Evolutionary conservation across 768 basidiomycete genomes (phyloP).

Genomic region (Suillus alpinus): DNA sequence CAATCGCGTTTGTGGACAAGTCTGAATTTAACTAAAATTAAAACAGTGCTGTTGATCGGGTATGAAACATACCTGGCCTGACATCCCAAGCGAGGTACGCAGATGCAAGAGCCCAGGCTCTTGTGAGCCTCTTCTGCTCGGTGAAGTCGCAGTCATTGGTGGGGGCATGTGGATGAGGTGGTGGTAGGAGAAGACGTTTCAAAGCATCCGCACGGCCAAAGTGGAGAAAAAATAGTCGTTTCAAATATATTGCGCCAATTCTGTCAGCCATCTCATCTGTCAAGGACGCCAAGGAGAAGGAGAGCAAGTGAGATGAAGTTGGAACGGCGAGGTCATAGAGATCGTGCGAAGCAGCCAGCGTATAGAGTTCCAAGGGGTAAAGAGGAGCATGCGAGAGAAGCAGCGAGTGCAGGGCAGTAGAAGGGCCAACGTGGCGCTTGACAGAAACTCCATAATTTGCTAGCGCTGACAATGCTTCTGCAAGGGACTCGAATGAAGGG

Average conservation of each 20-base stretch:
- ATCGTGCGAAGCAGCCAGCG: slow-evolving; percentile 64
- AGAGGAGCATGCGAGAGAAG: slow-evolving; percentile 68
- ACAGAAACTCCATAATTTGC: slow-evolving; percentile 58
- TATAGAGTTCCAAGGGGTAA: slow-evolving; percentile 69
- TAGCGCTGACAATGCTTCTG: slow-evolving; percentile 54
- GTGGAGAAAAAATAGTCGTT: slow-evolving; percentile 80
- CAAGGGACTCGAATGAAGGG: slow-evolving; percentile 59
- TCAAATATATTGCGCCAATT: slow-evolving; percentile 77
- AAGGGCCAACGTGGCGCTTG: slow-evolving; percentile 44
- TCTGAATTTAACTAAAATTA: slow-evolving; percentile 40
- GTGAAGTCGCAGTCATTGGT: slow-evolving; percentile 64
- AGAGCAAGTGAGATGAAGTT: slow-evolving; percentile 71
- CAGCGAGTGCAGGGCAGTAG: slow-evolving; percentile 53
- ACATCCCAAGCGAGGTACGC: slow-evolving; percentile 86
- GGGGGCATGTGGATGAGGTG: slow-evolving; percentile 75
- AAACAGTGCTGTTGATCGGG: slow-evolving; percentile 1
- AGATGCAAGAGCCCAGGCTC: slow-evolving; percentile 80
- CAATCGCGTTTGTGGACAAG: slow-evolving; percentile 69
- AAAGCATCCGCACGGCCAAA: slow-evolving; percentile 80
- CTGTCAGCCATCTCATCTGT: slow-evolving; percentile 67
- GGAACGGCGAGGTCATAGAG: slow-evolving; percentile 73
- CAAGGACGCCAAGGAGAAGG: slow-evolving; percentile 62
- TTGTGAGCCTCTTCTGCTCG: slow-evolving; percentile 75
- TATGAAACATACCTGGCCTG: slow-evolving; percentile 54
- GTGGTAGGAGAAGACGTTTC: slow-evolving; percentile 72